Base-by-base conservation (phyloP, 2,329 filamentous ascomycete species). In the Taxawa tesnikishii region DNA sequence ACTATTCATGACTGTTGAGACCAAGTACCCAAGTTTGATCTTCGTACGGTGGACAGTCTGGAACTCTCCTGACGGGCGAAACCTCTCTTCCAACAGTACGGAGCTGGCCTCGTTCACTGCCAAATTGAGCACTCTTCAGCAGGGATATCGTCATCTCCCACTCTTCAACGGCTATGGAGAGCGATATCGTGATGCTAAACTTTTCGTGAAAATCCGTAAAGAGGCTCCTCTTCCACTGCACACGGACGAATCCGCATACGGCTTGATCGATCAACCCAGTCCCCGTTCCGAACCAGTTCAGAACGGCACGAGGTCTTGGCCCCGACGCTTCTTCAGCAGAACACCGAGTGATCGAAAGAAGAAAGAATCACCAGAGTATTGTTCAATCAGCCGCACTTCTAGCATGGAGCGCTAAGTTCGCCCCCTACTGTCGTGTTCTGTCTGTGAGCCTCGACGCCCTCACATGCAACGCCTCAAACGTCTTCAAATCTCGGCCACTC, bases 41-140 rank as follows among this genome's bases (percentile, higher is more conserved):
- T 96, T 96, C 55, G 77, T 98, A 32, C 81, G 85, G 28, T 94
- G 84, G 73, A 87, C 79, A 15, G 84, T 96, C 34, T 88, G 83
- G 68, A 81, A 90, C 44, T 87, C 85, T 1, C 67, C 74, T 37
- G 83, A 88, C 50, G 82, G 82, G 26, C 70, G 77, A 45, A 81
- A 72, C 37, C 77, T 77, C 40, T 67, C 65, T 58, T 67, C 47
- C 54, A 71, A 55, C 58, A 70, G 42, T 62, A 56, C 61, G 15
- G 65, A 83, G 14, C 68, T 94, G 36, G 90, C 84, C 3, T 90
- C 81, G 1, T 96, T 88, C 57, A 96, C 84, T 2, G 87, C 83
- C 40, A 96, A 96, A 60, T 75, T 96, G 31, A 78, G 70, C 60
- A 92, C 79, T 51, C 70, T 96, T 26, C 84, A 88, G 52, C 78